Percentiles rank a stretch among this genome's conserved stretches.
Conservation (phyloP, 805 yeast species). For the Clavispora asparagi region DNA sequence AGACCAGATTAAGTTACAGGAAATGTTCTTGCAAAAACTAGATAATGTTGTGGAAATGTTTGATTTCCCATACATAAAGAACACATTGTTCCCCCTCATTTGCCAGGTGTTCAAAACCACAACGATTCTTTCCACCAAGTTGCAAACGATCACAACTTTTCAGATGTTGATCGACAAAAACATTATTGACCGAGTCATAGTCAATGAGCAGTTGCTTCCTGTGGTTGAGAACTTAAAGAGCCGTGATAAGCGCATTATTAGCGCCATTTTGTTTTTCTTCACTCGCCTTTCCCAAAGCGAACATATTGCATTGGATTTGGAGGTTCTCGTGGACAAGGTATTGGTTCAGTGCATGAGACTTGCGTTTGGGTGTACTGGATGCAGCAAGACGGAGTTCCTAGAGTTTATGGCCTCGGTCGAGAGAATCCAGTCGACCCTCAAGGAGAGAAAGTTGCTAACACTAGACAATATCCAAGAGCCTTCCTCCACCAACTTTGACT, state of each 20-base stretch:
- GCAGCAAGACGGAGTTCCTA: conserved; percentile 29
- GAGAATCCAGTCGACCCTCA: conserved; percentile 5
- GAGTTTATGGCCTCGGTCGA: conserved; percentile 17
- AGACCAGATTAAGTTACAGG: conserved; percentile 44
- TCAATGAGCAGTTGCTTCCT: conserved; percentile 78
- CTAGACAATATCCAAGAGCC: neutral
- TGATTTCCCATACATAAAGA: conserved; percentile 69
- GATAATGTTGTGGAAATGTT: conserved; percentile 40
- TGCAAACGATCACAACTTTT: conserved; percentile 59
- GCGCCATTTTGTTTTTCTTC: conserved; percentile 46
- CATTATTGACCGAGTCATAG: conserved; percentile 63
- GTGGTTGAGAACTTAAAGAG: conserved; percentile 71
- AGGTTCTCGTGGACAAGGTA: conserved; percentile 10
- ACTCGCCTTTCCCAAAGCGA: conserved; percentile 45
- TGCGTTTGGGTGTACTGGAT: conserved; percentile 35
- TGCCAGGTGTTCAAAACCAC: conserved; percentile 77
- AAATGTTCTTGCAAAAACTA: conserved; percentile 42
- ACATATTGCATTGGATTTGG: conserved; percentile 12
- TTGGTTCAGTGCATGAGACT: conserved; percentile 18
- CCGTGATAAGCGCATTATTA: conserved; percentile 61
- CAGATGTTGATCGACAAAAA: conserved; percentile 51
- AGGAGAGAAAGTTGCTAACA: conserved; percentile 5
- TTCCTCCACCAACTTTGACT: conserved; percentile 18
- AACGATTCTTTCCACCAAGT: conserved; percentile 73
- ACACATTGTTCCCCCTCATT: conserved; percentile 67